These are phyloP conservation scores for Suaeda aralocaspica DNA, from an alignment of 148 eudicot genomes.

Conservation along the genomic window DNA sequence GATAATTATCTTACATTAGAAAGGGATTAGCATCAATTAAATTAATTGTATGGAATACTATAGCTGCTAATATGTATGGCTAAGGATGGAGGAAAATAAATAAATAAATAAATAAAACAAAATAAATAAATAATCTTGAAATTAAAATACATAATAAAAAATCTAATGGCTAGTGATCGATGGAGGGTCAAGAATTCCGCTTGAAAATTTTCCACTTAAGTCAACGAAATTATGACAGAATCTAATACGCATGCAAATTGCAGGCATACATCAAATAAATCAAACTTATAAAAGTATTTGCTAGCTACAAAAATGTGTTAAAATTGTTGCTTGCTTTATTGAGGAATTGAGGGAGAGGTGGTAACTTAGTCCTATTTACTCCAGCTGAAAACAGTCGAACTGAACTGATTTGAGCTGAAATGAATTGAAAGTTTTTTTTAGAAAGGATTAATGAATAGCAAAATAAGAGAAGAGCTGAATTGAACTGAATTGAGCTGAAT, in stretches of 20 bases:
- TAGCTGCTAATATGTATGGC: not conserved
- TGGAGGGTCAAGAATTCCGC: not conserved
- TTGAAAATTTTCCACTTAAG: not conserved
- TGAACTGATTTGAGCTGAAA: too few relatives aligned
- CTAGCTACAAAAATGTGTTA: too few relatives aligned
- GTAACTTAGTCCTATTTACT: too few relatives aligned
- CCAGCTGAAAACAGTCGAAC: too few relatives aligned
- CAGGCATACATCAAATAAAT: not conserved
- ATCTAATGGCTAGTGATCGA: constrained; percentile 3
- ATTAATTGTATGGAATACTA: not conserved
- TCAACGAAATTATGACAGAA: constrained; percentile 5
- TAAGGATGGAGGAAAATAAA: not conserved
- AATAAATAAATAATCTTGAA: not conserved
- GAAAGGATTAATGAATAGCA: too few relatives aligned
- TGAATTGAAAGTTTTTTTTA: too few relatives aligned
- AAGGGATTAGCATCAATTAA: not conserved
- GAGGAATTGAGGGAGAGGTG: too few relatives aligned
- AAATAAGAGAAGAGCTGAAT: too few relatives aligned
- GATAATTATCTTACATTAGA: not conserved
- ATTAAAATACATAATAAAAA: not conserved
- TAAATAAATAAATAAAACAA: not conserved
- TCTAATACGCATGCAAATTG: constrained; percentile 23
- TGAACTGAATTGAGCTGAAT: too few relatives aligned
- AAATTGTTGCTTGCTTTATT: too few relatives aligned
- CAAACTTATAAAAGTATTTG: too few relatives aligned